Evolutionary conservation across 2,329 filamentous ascomycete genomes (phyloP).

Genomic region (Aspergillus brasiliensis): DNA sequence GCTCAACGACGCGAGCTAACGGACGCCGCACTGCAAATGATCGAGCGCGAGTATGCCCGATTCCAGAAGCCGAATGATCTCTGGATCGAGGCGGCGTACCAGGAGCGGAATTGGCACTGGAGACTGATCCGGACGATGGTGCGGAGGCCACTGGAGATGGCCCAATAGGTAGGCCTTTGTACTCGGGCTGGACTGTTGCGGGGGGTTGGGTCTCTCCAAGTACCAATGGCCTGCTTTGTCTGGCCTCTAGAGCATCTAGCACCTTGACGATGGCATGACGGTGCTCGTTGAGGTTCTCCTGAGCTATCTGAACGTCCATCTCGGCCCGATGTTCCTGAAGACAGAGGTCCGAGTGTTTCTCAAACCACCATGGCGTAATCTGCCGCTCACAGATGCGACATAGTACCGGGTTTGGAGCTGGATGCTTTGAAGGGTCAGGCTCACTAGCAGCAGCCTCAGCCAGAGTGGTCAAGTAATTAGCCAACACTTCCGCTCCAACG

Average conservation of each 20-base stretch:
- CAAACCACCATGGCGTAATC: constrained; percentile 99
- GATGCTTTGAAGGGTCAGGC: constrained; percentile 70
- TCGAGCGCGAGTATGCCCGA: constrained; percentile 77
- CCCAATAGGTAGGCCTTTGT: constrained; percentile 85
- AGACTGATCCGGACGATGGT: constrained; percentile 71
- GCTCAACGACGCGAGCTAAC: constrained; percentile 88
- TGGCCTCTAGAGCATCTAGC: constrained; percentile 82
- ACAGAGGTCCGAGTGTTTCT: constrained; percentile 96
- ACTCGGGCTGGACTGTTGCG: constrained; percentile 68
- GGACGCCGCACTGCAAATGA: constrained; percentile 92
- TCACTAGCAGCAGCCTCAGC: constrained; percentile 80
- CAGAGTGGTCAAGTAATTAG: constrained; percentile 86
- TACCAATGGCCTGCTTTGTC: constrained; percentile 45
- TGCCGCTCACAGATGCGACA: constrained; percentile 97
- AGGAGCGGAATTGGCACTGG: constrained; percentile 70
- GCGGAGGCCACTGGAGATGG: constrained; percentile 67
- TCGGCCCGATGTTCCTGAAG: constrained; percentile 94
- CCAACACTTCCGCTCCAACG: constrained; percentile 90
- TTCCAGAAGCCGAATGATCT: constrained; percentile 65
- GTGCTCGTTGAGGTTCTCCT: constrained; percentile 89
- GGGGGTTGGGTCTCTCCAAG: constrained; percentile 50
- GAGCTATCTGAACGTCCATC: constrained; percentile 95
- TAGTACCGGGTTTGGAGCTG: constrained; percentile 80
- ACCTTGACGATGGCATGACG: constrained; percentile 94
- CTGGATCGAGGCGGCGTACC: constrained; percentile 67